These are phyloP conservation scores for Lodderomyces oxycetoniae DNA, from an alignment of 1,139 yeast species.

Conservation along the genomic window DNA sequence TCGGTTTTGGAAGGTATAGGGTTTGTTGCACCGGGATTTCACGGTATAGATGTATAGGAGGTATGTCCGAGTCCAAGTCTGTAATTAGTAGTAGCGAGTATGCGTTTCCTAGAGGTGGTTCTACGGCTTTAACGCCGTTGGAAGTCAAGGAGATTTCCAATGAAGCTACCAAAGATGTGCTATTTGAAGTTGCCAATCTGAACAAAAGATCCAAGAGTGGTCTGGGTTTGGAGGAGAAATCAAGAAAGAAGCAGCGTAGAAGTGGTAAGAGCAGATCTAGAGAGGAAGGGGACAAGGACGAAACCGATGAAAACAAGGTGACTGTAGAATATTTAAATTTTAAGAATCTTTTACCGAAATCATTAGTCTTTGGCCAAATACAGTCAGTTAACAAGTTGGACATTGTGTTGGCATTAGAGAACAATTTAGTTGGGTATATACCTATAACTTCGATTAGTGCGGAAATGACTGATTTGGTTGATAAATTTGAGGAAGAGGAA, in stretches of 20 bases:
- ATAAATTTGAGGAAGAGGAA: constrained; percentile 39
- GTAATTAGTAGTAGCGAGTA: constrained; percentile 48
- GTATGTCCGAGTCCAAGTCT: constrained; percentile 18
- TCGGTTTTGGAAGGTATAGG: no score
- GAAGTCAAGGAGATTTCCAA: constrained; percentile 91
- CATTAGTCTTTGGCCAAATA: constrained; percentile 74
- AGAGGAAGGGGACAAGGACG: constrained; percentile 18
- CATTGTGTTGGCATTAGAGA: constrained; percentile 70
- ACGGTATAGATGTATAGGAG: no score
- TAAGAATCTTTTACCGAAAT: constrained; percentile 63
- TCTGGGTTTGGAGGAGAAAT: constrained; percentile 19
- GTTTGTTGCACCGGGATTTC: no score
- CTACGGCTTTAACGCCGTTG: constrained; percentile 76
- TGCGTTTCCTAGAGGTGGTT: constrained; percentile 95
- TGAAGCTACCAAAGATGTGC: constrained; percentile 84
- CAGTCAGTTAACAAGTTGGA: constrained; percentile 57
- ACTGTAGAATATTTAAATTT: constrained; percentile 59
- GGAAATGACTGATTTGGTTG: constrained; percentile 55
- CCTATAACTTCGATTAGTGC: constrained; percentile 72
- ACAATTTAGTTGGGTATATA: constrained; percentile 73
- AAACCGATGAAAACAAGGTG: constrained; percentile 25
- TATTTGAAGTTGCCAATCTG: constrained; percentile 49
- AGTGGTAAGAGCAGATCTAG: constrained; percentile 35
- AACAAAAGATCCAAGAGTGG: constrained; percentile 21
- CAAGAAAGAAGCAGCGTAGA: constrained; percentile 24